Evolutionary conservation across 2,329 filamentous ascomycete genomes (phyloP), one percentile per base, ranked within the genome.

Genomic region (Hymenoscyphus albidus): DNA sequence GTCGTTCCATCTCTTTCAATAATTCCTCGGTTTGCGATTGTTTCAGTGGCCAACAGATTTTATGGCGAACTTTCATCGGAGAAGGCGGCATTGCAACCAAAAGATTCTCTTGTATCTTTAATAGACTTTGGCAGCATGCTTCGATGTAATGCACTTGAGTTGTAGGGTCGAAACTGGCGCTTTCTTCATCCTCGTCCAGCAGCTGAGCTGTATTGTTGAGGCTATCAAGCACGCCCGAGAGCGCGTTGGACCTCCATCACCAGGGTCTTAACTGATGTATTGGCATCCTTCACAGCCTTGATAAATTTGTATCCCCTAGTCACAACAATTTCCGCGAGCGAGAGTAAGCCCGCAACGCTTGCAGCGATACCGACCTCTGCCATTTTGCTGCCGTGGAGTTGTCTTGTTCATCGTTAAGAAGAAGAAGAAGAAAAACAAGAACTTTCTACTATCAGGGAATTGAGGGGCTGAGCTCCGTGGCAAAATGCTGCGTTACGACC

Each of bases 1-100:
- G 64, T 27, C 38, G 56, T 39, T 69, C 63, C 2, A 70, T 31
- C 2, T 70, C 67, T 6, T 12, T 27, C 1, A 69, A 9, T 5
- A 69, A 18, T 22, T 67, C 65, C 16, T 62, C 65, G 18, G 31
- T 62, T n/a, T 58, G 38, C 10, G 54, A 35, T 16, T 48, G 16
- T 27, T 63, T 65, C 0, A 71, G 31, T 10, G 66, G 66, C 69
- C 64, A 72, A 51, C 56, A 62, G 0, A 70, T 38, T 13, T 61
- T 68, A 0, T 40, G 1, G 16, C 62, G n/a, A 9, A 68, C 67
- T 16, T 64, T 61, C 9, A 39, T 58, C 3, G 70, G 18, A 5
- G 18, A 13, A 1, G 18, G 10, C 4, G 48, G 48, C 5, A 54
- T 22, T 27, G 18, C 18, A 10, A 27, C 5, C 2, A 22, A 4